These are phyloP conservation scores for Dysphania ambrosioides DNA, from an alignment of 148 eudicot genomes.

Conservation along the genomic window DNA sequence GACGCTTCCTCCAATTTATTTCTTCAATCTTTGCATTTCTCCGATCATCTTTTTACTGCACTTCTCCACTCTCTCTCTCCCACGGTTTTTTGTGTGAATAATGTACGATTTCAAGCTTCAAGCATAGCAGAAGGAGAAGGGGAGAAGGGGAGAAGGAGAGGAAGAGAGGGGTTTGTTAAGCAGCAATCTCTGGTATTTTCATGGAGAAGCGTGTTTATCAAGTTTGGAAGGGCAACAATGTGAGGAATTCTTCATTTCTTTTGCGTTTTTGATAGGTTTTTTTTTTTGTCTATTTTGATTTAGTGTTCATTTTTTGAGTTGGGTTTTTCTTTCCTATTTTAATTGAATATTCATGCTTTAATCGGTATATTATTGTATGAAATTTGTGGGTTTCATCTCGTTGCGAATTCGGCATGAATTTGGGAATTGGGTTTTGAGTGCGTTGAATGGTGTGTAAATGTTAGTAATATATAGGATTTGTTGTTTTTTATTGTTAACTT, in stretches of 20 bases:
- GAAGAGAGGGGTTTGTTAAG: not conserved
- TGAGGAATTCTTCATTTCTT: conserved; percentile 31
- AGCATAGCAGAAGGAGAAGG: not conserved
- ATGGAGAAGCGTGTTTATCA: conserved; percentile 80
- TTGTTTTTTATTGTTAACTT: too few species aligned
- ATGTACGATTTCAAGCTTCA: not conserved
- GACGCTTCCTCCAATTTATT: too few species aligned
- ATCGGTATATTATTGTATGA: not conserved
- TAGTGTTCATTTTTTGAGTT: too few species aligned
- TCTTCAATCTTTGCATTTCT: not conserved
- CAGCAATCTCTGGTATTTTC: not conserved
- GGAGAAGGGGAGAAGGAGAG: too few species aligned
- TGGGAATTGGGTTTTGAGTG: not conserved
- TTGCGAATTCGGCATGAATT: not conserved
- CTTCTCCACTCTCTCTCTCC: not conserved
- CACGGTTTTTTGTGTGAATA: not conserved
- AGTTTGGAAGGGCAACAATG: conserved; percentile 88
- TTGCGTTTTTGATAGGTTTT: too few species aligned
- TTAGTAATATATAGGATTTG: too few species aligned
- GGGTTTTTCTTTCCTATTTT: not conserved
- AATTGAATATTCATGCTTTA: not conserved
- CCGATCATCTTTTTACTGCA: not conserved
- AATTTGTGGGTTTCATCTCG: not conserved
- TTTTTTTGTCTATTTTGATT: too few species aligned
- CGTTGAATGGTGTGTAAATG: too few species aligned